Evolutionary conservation across 1,139 yeast genomes (phyloP).

Genomic region (Geotrichum macrosporum): DNA sequence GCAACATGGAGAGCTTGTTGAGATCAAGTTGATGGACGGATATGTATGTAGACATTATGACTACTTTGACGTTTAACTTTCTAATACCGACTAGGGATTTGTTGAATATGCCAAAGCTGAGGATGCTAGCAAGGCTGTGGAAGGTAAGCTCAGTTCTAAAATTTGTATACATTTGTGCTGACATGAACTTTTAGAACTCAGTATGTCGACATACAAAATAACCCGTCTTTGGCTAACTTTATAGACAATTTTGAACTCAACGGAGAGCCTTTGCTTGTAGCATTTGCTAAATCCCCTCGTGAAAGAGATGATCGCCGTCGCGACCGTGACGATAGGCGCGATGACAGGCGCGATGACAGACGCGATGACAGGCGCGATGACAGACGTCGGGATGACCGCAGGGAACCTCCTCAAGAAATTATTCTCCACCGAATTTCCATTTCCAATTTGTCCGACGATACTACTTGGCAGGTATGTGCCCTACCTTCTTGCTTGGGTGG

Average conservation of each 20-base stretch:
- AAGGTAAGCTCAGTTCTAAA: constrained; percentile 22
- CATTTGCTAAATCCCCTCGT: constrained; percentile 32
- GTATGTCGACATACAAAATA: constrained; percentile 5
- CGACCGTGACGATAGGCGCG: constrained; percentile 23
- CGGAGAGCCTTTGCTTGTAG: constrained; percentile 34
- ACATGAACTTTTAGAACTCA: constrained; percentile 10
- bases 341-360: too few relatives aligned
- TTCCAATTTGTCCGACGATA: constrained; percentile 29
- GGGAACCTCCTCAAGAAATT: constrained; percentile 25
- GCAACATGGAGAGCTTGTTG: constrained; percentile 64
- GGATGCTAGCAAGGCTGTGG: constrained; percentile 31
- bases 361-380: constrained; percentile 22
- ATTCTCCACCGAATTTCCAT: constrained; percentile 28
- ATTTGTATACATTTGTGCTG: not conserved
- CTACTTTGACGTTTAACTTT: not conserved
- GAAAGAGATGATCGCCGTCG: too few relatives aligned
- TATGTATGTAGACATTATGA: constrained; percentile 45
- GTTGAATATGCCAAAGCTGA: constrained; percentile 29
- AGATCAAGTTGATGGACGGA: constrained; percentile 64
- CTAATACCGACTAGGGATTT: constrained; percentile 24
- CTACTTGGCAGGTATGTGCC: constrained; percentile 34
- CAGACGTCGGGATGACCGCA: constrained; percentile 17
- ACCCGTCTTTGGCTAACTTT: not conserved
- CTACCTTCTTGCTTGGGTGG: constrained; percentile 19
- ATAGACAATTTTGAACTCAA: constrained; percentile 32